phyloP scores from a whole-genome alignment of 2,329 filamentous ascomycete species.

The Didymella sp. region DNA sequence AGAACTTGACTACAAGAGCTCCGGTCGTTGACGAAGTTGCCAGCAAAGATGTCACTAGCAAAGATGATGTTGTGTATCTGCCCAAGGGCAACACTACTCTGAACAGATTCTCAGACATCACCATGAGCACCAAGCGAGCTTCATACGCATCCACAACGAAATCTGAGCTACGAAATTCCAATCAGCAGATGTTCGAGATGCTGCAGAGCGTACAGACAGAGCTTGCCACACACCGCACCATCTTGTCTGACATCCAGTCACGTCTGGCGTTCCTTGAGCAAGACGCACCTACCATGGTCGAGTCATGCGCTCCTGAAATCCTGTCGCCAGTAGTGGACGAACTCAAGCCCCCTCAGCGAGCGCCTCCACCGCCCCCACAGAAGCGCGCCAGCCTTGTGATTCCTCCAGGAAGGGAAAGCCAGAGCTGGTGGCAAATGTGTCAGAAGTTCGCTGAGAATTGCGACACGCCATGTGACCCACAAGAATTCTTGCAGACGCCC shows the following conservation, averaged over 20 bases:
- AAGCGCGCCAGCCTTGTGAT: slow-evolving; percentile 8
- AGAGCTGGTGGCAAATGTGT: slow-evolving; percentile 38
- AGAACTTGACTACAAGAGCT: background rate
- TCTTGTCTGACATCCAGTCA: slow-evolving; percentile 40
- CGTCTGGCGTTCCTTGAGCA: slow-evolving; percentile 39
- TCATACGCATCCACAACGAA: slow-evolving; percentile 38
- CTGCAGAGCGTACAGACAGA: slow-evolving; percentile 40
- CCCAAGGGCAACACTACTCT: slow-evolving; percentile 8
- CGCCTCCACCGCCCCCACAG: slow-evolving; percentile 8
- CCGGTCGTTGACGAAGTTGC: background rate
- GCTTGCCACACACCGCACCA: slow-evolving; percentile 33
- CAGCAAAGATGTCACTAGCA: background rate
- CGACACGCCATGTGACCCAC: slow-evolving; percentile 34
- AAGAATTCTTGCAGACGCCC: slow-evolving; percentile 37
- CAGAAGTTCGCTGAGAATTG: slow-evolving; percentile 38
- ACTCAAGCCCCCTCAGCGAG: slow-evolving; percentile 21
- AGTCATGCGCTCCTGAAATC: slow-evolving; percentile 11
- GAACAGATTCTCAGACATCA: slow-evolving; percentile 15
- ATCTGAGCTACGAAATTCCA: slow-evolving; percentile 34
- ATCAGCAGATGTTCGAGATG: slow-evolving; percentile 37
- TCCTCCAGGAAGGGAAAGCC: slow-evolving; percentile 5
- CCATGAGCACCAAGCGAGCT: slow-evolving; percentile 27
- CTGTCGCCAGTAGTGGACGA: slow-evolving; percentile 17
- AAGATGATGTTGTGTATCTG: slow-evolving; percentile 8
- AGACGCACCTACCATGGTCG: slow-evolving; percentile 22